A percentile compares a stretch with the other conserved stretches of the same genome.
Conservation (phyloP, 2,329 filamentous ascomycete species). For the Cyphellophora europaea region DNA sequence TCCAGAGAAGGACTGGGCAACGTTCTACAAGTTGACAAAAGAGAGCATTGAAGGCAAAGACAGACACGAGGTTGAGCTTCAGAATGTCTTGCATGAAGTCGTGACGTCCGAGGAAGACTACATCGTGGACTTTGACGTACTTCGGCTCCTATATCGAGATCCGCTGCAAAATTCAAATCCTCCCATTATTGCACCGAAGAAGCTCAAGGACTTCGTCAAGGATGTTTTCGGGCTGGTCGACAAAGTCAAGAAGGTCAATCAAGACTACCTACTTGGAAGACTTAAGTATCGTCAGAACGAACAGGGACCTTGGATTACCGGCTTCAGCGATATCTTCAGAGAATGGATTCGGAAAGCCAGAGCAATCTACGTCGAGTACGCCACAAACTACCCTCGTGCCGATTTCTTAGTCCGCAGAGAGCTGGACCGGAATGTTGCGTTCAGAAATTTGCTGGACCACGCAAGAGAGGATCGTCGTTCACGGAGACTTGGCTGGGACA, state of each 20-base stretch:
- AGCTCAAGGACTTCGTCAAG: slow-evolving; percentile 67
- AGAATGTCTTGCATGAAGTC: slow-evolving; percentile 92
- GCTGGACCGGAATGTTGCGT: slow-evolving; percentile 72
- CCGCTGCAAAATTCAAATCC: slow-evolving; percentile 64
- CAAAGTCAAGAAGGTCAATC: slow-evolving; percentile 79
- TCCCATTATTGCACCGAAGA: slow-evolving; percentile 69
- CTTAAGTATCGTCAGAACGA: slow-evolving; percentile 95
- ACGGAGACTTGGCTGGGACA: slow-evolving; percentile 82
- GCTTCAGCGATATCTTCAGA: slow-evolving; percentile 93
- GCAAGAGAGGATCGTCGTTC: slow-evolving; percentile 70
- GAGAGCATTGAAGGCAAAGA: slow-evolving; percentile 61
- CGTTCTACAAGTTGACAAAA: slow-evolving; percentile 75
- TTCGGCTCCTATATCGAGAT: slow-evolving; percentile 78
- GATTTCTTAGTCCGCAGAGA: slow-evolving; percentile 77
- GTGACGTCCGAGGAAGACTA: slow-evolving; percentile 87
- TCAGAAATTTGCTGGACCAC: slow-evolving; percentile 75
- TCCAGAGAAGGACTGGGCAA: slow-evolving; percentile 75
- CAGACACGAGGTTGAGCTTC: slow-evolving; percentile 83
- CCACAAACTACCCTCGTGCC: slow-evolving; percentile 75
- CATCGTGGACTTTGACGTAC: slow-evolving; percentile 79
- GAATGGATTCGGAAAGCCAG: slow-evolving; percentile 97
- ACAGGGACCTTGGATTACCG: slow-evolving; percentile 86
- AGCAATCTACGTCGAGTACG: slow-evolving; percentile 83
- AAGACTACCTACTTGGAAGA: slow-evolving; percentile 82
- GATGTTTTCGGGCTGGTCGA: slow-evolving; percentile 90